Conservation (phyloP, 495 filamentous ascomycete genomes). For the Podospora conica region DNA sequence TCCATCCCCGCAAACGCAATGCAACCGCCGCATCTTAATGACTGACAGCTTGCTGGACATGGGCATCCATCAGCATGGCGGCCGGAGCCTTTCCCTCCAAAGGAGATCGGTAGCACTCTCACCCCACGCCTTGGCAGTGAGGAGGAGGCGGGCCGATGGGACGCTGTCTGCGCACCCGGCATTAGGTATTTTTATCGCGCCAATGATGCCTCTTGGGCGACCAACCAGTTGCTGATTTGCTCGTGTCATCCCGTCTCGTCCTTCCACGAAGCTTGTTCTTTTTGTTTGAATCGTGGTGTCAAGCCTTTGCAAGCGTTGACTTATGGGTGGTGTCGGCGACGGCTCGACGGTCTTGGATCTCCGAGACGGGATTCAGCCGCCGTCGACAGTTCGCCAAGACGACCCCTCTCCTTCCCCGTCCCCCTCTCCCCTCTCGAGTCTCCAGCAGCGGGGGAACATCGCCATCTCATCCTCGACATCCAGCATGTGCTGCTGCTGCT, state of each 20-base stretch:
- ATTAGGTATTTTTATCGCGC: not conserved
- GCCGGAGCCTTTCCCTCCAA: not conserved
- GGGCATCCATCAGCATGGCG: not conserved
- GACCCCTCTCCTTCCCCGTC: not conserved
- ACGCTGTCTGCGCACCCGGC: not conserved
- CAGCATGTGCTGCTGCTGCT: not conserved
- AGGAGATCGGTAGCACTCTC: not conserved
- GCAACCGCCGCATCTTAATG: not conserved
- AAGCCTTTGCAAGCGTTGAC: not conserved
- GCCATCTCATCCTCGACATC: not conserved
- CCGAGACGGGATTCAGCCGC: not conserved
- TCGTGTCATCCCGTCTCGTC: not conserved
- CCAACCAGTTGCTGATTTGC: not conserved
- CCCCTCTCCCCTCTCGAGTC: no score
- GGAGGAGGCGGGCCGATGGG: not conserved
- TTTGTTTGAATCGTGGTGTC: not conserved
- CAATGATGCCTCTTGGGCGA: not conserved
- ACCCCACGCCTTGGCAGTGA: constrained; percentile 6
- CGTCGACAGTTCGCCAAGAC: not conserved
- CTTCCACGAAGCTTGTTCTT: not conserved
- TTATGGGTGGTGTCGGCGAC: not conserved
- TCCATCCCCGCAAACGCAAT: not conserved
- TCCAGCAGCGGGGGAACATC: not conserved
- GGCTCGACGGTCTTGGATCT: not conserved
- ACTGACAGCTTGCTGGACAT: not conserved